phyloP scores from a whole-genome alignment of 2,329 filamentous ascomycete species.

The Fusarium clavum region DNA sequence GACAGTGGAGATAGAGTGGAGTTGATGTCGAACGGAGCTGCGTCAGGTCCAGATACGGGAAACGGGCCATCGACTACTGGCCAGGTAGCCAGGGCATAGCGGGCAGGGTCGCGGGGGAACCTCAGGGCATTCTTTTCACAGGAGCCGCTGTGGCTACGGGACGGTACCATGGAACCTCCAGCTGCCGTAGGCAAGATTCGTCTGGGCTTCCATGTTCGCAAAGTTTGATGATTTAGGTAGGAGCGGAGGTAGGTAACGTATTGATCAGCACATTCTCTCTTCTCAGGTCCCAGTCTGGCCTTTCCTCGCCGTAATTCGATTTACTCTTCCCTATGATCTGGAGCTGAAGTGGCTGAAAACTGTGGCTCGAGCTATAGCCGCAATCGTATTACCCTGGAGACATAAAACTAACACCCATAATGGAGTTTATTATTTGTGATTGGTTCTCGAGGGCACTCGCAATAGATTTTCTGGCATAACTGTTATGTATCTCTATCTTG shows the following conservation, averaged over 20 bases:
- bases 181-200: background rate
- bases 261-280: background rate
- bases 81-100: slow-evolving; percentile 10
- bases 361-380: background rate
- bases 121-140: slow-evolving; percentile 36
- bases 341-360: background rate
- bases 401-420: background rate
- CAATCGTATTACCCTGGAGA: background rate
- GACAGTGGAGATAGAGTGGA: slow-evolving; percentile 29
- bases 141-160: slow-evolving; percentile 22
- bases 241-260: background rate
- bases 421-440: background rate
- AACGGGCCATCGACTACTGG: slow-evolving; percentile 25
- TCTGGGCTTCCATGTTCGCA: background rate
- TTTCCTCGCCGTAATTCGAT: background rate
- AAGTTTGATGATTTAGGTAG: background rate
- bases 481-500: background rate
- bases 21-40: slow-evolving; percentile 29
- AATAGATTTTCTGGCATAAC: background rate
- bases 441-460: background rate
- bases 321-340: background rate
- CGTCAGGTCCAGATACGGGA: slow-evolving; percentile 37
- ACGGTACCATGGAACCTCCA: background rate
- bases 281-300: background rate
- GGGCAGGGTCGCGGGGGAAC: slow-evolving; percentile 31